phyloP scores from a whole-genome alignment of 371 early-diverging fungal species.

The Choanephora cucurbitarum region DNA sequence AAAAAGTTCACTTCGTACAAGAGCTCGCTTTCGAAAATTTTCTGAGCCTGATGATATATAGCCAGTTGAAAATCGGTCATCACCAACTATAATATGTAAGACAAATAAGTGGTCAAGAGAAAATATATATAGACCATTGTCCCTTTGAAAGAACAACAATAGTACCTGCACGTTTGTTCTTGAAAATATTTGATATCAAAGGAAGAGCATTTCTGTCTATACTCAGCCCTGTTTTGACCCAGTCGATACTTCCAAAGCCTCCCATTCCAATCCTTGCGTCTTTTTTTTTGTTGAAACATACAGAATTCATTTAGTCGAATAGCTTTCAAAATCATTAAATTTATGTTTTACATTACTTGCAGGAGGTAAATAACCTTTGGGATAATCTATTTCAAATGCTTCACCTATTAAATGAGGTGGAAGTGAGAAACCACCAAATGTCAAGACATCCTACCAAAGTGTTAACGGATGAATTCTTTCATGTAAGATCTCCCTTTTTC shows the following conservation, averaged over 20 bases:
- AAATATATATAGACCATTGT: no score
- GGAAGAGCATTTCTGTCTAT: slow-evolving; percentile 2
- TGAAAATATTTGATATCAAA: not conserved
- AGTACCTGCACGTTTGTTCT: slow-evolving; percentile 24
- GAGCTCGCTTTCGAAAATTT: slow-evolving; percentile 24
- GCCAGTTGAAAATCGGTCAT: slow-evolving; percentile 30
- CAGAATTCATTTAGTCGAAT: no score
- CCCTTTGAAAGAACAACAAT: no score
- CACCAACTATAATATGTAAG: slow-evolving; percentile 29
- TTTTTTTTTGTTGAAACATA: no score
- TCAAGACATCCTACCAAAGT: slow-evolving; percentile 27
- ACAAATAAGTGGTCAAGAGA: no score
- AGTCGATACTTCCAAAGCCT: slow-evolving; percentile 30
- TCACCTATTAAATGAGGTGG: slow-evolving; percentile 33
- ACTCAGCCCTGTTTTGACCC: slow-evolving; percentile 14
- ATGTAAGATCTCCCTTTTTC: not conserved
- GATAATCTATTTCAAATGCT: slow-evolving; percentile 25
- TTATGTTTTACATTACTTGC: slow-evolving; percentile 22
- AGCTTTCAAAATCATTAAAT: no score
- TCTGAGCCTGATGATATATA: slow-evolving; percentile 20
- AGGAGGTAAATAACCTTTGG: slow-evolving; percentile 21
- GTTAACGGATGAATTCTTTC: not conserved
- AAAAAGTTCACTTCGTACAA: not conserved
- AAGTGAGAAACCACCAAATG: slow-evolving; percentile 17
- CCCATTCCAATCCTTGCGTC: slow-evolving; percentile 36